These are phyloP conservation scores for Camellia sinensis DNA, from an alignment of 148 eudicot genomes.

Conservation along the genomic window DNA sequence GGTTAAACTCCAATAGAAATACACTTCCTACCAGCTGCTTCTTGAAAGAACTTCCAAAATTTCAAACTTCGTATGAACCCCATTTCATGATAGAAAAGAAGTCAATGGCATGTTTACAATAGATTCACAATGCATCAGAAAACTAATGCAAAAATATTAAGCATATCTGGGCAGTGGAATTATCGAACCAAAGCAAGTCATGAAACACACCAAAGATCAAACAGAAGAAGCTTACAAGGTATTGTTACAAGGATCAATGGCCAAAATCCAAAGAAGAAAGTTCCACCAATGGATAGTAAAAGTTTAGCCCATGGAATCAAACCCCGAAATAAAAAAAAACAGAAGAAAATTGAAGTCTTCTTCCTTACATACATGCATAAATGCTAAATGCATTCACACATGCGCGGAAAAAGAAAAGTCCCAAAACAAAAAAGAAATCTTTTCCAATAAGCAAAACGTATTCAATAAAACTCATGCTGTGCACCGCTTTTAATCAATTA, in stretches of 20 bases:
- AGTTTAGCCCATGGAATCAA: conserved; percentile 77
- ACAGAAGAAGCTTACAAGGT: conserved; percentile 53
- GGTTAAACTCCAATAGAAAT: too few species aligned
- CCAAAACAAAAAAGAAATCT: not conserved
- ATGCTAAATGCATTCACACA: not conserved
- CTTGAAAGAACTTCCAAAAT: not conserved
- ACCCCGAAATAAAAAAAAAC: conserved; percentile 48
- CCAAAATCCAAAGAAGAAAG: conserved; percentile 83
- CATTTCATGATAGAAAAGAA: too few species aligned
- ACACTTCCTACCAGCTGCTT: not conserved
- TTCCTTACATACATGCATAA: not conserved
- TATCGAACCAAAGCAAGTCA: not conserved
- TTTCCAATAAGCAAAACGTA: not conserved
- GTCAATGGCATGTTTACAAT: not conserved
- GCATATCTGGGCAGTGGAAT: not conserved
- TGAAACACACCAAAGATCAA: conserved; percentile 3
- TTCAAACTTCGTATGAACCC: not conserved
- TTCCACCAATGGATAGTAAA: conserved; percentile 73
- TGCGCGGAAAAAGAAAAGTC: not conserved
- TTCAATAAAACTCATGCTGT: not conserved
- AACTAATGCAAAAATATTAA: not conserved
- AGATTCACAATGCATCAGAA: not conserved
- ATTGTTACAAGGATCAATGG: conserved; percentile 70
- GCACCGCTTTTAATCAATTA: too few species aligned
- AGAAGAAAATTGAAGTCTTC: not conserved